A percentile compares a stretch with the other conserved stretches of the same genome.
phyloP scores from a whole-genome alignment of 306 rosid genomes.

The Luffa aegyptiaca region DNA sequence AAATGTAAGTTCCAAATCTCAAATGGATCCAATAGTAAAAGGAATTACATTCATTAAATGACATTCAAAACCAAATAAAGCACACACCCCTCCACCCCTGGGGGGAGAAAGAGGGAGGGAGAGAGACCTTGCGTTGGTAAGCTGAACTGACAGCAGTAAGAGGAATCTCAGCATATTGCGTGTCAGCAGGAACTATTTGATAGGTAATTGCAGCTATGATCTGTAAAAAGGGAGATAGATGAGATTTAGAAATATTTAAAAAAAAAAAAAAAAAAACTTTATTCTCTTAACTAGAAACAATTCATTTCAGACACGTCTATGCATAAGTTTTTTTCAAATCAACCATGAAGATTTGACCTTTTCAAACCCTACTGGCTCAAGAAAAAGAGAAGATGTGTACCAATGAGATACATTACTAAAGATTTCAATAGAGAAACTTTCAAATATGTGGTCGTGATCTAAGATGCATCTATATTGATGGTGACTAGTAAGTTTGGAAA shows the following conservation, averaged over 20 bases:
- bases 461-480: not conserved
- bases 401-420: not conserved
- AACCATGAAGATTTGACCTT: not conserved
- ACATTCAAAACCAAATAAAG: not conserved
- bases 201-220: conserved; percentile 74
- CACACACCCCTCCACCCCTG: not conserved
- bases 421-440: not conserved
- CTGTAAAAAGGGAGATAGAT: conserved; percentile 24
- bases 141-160: conserved; percentile 66
- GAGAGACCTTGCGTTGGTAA: conserved; percentile 58
- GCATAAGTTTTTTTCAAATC: not conserved
- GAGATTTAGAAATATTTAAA: not conserved
- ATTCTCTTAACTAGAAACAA: not conserved
- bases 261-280: not conserved
- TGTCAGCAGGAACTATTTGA: conserved; percentile 85
- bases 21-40: not conserved
- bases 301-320: not conserved
- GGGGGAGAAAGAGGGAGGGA: not conserved
- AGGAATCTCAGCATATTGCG: conserved; percentile 84
- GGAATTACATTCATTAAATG: not conserved
- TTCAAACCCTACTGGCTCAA: not conserved
- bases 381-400: not conserved
- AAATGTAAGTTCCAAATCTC: not conserved
- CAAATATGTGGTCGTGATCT: not conserved
- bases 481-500: not conserved